Evolutionary conservation across 2,329 filamentous ascomycete species (phyloP).

Genomic region (Chaetomium globosum): DNA sequence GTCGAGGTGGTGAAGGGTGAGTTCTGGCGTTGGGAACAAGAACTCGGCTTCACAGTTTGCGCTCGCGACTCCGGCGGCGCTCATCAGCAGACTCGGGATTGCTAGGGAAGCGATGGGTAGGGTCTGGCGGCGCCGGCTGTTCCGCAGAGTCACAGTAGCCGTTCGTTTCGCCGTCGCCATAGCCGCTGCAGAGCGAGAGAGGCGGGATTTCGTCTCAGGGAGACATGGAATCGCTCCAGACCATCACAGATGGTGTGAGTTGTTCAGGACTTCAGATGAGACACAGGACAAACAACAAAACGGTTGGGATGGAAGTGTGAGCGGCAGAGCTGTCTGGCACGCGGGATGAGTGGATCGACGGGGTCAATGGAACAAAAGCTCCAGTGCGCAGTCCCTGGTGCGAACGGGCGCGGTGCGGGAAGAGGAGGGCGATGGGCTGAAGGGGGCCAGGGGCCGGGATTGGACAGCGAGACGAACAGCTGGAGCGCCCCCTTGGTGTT

Average conservation of each 20-base stretch:
- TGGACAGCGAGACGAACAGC: constrained; percentile 21
- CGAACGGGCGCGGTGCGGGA: neutral
- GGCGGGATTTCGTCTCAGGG: constrained; percentile 23
- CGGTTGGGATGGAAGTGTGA: constrained; percentile 9
- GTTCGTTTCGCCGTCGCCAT: constrained; percentile 33
- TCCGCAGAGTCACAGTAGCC: constrained; percentile 28
- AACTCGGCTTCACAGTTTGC: constrained; percentile 30
- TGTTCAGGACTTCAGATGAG: neutral
- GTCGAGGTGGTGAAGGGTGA: constrained; percentile 33
- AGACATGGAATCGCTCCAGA: constrained; percentile 25
- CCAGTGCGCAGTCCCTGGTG: neutral
- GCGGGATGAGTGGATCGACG: constrained; percentile 6
- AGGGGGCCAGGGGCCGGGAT: constrained; percentile 17
- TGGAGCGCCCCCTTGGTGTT: neutral
- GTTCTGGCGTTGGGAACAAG: constrained; percentile 26
- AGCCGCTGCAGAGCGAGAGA: constrained; percentile 30
- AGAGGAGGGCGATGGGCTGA: constrained; percentile 25
- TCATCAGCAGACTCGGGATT: constrained; percentile 28
- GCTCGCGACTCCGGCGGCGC: constrained; percentile 21
- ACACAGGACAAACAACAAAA: neutral
- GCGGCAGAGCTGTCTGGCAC: constrained; percentile 5
- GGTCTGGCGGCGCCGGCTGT: constrained; percentile 26
- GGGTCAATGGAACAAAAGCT: neutral
- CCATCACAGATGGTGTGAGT: constrained; percentile 3
- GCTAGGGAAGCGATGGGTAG: constrained; percentile 24